Conservation (phyloP, 139 green algal genomes). For the Microglena sp. region DNA sequence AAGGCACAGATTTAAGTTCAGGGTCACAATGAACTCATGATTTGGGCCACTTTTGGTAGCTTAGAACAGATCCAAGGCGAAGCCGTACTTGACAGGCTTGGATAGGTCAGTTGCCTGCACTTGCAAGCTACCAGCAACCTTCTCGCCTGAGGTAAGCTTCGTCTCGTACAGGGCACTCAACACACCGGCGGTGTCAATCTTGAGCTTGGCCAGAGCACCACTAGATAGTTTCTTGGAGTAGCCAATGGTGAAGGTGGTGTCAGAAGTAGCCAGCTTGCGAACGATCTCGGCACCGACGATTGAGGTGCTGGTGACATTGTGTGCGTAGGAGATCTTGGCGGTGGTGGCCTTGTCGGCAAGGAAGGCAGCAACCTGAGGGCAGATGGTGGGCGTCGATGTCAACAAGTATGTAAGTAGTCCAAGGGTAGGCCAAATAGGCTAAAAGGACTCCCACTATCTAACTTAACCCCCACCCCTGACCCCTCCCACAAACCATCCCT, state of each 20-base stretch:
- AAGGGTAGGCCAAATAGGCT: too few species aligned
- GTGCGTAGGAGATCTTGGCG: constrained; percentile 17
- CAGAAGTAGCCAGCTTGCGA: constrained; percentile 18
- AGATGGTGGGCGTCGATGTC: neutral
- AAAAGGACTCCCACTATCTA: too few species aligned
- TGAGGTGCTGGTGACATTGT: constrained; percentile 13
- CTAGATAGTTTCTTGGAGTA: constrained; percentile 23
- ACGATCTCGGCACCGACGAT: constrained; percentile 23
- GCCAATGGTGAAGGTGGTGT: constrained; percentile 22
- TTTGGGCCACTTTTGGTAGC: too few species aligned
- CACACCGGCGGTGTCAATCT: constrained; percentile 26
- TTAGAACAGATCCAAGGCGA: constrained; percentile 28
- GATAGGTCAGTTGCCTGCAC: constrained; percentile 30
- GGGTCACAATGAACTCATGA: too few species aligned
- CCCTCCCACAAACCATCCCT: too few species aligned
- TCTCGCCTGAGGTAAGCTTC: constrained; percentile 29
- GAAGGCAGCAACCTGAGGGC: constrained; percentile 11
- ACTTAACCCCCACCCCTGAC: too few species aligned
- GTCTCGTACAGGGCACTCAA: constrained; percentile 32
- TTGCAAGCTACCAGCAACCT: constrained; percentile 29
- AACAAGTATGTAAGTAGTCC: neutral
- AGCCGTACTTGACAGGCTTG: constrained; percentile 33
- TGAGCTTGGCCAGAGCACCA: constrained; percentile 27
- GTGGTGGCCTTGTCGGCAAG: constrained; percentile 17
- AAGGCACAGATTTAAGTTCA: too few species aligned